Percentiles rank a stretch among this genome's conserved stretches.
Conservation (phyloP, 805 yeast genomes). For the Pichia ethanolica region DNA sequence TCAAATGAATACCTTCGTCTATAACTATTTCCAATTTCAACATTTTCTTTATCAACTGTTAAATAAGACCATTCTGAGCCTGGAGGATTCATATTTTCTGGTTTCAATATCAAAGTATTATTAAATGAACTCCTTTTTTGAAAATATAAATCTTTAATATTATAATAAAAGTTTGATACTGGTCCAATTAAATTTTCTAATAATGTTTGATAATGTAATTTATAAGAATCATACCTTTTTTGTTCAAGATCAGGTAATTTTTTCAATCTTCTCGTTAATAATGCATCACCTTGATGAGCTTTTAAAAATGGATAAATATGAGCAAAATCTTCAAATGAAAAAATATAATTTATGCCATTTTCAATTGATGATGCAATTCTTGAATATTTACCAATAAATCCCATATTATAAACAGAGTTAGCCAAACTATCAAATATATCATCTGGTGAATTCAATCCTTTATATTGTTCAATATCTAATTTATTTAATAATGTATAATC, state of each 20-base stretch:
- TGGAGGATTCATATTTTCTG: background rate
- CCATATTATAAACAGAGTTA: conserved; percentile 5
- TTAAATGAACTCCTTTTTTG: background rate
- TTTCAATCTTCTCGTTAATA: background rate
- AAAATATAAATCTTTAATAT: background rate
- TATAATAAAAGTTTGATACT: background rate
- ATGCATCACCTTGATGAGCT: background rate
- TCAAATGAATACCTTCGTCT: background rate
- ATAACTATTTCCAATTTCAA: background rate
- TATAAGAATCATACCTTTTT: background rate
- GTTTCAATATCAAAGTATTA: background rate
- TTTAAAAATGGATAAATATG: conserved; percentile 10
- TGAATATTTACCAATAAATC: conserved; percentile 9
- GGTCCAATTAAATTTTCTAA: background rate
- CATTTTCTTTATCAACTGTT: background rate
- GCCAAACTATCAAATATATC: conserved; percentile 8
- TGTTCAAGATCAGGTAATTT: background rate
- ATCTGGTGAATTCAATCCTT: conserved; percentile 3
- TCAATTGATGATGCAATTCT: conserved; percentile 9
- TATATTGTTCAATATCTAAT: conserved; percentile 3
- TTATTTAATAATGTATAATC: conserved; percentile 1
- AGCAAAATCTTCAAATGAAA: conserved; percentile 9
- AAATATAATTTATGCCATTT: conserved; percentile 2
- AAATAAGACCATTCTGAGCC: conserved; percentile 5
- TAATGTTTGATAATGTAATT: background rate